These are phyloP conservation scores for Byssoonygena ceratinophila DNA, from an alignment of 2,329 filamentous ascomycete species.

Conservation along the genomic window DNA sequence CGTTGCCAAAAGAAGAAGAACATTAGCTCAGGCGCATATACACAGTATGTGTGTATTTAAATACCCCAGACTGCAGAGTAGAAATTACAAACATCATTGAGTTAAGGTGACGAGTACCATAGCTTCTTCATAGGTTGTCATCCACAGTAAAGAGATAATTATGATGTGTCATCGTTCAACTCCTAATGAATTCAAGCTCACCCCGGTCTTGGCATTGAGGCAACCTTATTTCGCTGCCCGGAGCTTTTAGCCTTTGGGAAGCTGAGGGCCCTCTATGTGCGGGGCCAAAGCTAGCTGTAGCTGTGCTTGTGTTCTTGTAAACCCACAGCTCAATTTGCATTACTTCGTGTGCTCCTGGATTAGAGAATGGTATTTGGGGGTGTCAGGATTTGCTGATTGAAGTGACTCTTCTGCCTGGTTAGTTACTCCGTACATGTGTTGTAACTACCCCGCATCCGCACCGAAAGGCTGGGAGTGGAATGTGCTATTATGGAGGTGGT, in stretches of 20 bases:
- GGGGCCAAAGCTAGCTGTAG: not conserved
- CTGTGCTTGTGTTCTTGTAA: not conserved
- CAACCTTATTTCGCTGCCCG: not conserved
- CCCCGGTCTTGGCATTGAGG: not conserved
- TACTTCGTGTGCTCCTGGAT: too few relatives aligned
- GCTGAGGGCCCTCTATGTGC: not conserved
- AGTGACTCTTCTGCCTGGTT: not conserved
- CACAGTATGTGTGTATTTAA: not conserved
- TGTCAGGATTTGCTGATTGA: not conserved
- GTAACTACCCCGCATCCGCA: not conserved
- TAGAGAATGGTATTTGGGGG: not conserved
- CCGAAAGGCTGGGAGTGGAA: not conserved
- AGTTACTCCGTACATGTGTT: too few relatives aligned
- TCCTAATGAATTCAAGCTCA: not conserved
- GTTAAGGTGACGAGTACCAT: too few relatives aligned
- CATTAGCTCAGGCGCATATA: conserved; percentile 16
- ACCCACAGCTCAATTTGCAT: too few relatives aligned
- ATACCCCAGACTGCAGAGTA: too few relatives aligned
- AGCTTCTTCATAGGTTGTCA: too few relatives aligned
- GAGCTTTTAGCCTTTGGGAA: not conserved
- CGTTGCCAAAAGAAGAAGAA: conserved; percentile 25
- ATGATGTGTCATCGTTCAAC: too few relatives aligned
- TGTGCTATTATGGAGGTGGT: not conserved
- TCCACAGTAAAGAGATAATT: too few relatives aligned
- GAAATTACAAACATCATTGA: too few relatives aligned